Evolutionary conservation across 1,284 basidiomycete genomes (phyloP).

Genomic region (Boletus smithii): DNA sequence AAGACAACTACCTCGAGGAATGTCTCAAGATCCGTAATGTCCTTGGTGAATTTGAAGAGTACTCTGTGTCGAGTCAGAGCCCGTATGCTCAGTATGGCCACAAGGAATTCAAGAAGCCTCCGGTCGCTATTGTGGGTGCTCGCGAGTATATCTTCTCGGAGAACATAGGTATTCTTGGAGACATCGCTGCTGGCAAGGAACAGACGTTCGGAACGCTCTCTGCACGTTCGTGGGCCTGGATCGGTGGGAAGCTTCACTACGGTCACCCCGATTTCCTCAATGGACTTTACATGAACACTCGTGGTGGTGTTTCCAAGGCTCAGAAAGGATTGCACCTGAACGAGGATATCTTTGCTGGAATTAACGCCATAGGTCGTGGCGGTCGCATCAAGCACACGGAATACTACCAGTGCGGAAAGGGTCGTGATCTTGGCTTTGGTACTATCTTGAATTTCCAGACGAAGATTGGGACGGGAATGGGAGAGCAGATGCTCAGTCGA

Average conservation of each 20-base stretch:
- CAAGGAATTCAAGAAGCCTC: conserved; percentile 83
- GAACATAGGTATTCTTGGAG: conserved; percentile 98
- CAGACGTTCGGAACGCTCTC: conserved; percentile 99
- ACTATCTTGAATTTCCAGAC: conserved; percentile 99
- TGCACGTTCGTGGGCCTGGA: conserved; percentile 93
- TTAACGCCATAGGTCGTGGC: conserved; percentile 97
- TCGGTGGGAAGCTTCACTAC: conserved; percentile 98
- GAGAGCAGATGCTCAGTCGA: conserved; percentile 97
- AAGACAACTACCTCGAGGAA: conserved; percentile 99
- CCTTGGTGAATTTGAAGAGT: conserved; percentile 98
- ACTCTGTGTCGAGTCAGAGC: conserved; percentile 79
- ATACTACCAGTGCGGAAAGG: conserved; percentile 98
- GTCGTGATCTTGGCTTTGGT: conserved; percentile 97
- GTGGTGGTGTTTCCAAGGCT: conserved; percentile 97
- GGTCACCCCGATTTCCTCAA: conserved; percentile 99
- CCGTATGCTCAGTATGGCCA: conserved; percentile 89
- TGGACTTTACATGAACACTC: conserved; percentile 96
- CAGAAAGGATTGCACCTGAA: conserved; percentile 98
- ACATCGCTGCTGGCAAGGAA: conserved; percentile 98
- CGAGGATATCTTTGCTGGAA: conserved; percentile 99
- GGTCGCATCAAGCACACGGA: conserved; percentile 99
- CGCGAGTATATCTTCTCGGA: conserved; percentile 99
- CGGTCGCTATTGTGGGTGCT: conserved; percentile 96
- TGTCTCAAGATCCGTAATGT: conserved; percentile 99
- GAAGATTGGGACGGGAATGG: conserved; percentile 99